phyloP scores from a whole-genome alignment of 2,329 filamentous ascomycete species.

The Rhytidhysteron rufulum region DNA sequence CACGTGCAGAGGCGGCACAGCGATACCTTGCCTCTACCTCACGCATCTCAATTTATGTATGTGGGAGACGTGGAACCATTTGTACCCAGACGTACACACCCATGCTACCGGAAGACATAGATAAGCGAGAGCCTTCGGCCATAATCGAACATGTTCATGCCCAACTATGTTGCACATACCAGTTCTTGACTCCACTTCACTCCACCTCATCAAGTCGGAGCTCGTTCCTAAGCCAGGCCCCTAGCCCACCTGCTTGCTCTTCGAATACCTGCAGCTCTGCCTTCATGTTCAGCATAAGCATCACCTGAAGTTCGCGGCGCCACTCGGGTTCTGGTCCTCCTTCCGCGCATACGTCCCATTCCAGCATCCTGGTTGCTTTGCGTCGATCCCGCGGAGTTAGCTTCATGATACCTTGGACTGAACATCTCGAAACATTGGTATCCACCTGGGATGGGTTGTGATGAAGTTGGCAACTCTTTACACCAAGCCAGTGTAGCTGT shows the following conservation, averaged over 20 bases:
- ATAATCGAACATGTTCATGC: conserved; percentile 3
- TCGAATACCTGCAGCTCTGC: conserved; percentile 74
- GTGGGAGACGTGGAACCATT: conserved; percentile 4
- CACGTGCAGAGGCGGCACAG: conserved; percentile 6
- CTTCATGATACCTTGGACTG: conserved; percentile 42
- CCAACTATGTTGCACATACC: too few relatives aligned
- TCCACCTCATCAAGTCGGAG: conserved; percentile 10
- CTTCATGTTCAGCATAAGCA: conserved; percentile 71
- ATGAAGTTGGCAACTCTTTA: conserved; percentile 37
- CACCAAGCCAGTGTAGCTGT: conserved; percentile 62
- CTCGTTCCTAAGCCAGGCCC: conserved; percentile 24
- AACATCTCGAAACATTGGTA: conserved; percentile 6
- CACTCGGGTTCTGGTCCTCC: conserved; percentile 38
- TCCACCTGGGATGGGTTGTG: conserved; percentile 11
- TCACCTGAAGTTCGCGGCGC: conserved; percentile 60
- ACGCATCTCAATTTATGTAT: not conserved
- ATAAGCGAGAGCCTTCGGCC: conserved; percentile 21
- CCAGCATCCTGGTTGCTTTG: conserved; percentile 54
- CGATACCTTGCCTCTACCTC: not conserved
- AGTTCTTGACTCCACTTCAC: too few relatives aligned
- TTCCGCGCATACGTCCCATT: conserved; percentile 32
- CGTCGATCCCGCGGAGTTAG: conserved; percentile 57
- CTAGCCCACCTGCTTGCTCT: conserved; percentile 26
- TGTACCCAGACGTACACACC: conserved; percentile 4
- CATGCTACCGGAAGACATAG: conserved; percentile 17